Evolutionary conservation across 768 basidiomycete genomes (phyloP).

Genomic region (Lepiota subincarnata): DNA sequence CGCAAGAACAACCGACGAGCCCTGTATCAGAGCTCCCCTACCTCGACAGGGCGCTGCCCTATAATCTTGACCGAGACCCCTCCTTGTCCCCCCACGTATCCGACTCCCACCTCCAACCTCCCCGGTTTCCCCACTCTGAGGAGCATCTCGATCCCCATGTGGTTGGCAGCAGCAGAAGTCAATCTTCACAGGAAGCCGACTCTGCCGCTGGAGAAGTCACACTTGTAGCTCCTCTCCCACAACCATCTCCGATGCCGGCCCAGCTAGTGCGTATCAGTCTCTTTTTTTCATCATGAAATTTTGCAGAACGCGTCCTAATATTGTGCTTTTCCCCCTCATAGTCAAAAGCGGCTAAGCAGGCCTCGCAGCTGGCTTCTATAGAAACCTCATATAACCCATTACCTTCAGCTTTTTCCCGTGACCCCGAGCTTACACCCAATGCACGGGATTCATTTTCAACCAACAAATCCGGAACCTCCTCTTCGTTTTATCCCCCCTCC

Average conservation of each 20-base stretch:
- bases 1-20: slow-evolving; percentile 21
- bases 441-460: slow-evolving; percentile 58
- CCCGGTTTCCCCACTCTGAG: slow-evolving; percentile 26
- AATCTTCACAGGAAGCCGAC: slow-evolving; percentile 19
- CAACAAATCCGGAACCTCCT: slow-evolving; percentile 63
- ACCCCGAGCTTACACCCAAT: slow-evolving; percentile 43
- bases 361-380: slow-evolving; percentile 26
- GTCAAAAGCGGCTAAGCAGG: slow-evolving; percentile 31
- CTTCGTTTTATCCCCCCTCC: slow-evolving; percentile 75
- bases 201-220: slow-evolving; percentile 25
- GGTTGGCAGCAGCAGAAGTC: slow-evolving; percentile 23
- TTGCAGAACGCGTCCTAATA: slow-evolving; percentile 12
- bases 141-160: slow-evolving; percentile 18
- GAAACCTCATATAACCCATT: slow-evolving; percentile 32
- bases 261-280: slow-evolving; percentile 31
- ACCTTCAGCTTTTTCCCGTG: slow-evolving; percentile 46
- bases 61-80: slow-evolving; percentile 21
- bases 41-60: slow-evolving; percentile 19
- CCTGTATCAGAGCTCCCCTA: slow-evolving; percentile 31
- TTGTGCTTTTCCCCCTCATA: slow-evolving; percentile 18
- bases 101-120: slow-evolving; percentile 14
- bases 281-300: slow-evolving; percentile 10
- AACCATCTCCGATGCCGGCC: slow-evolving; percentile 21
- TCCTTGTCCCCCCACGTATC: slow-evolving; percentile 13
- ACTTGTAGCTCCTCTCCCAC: slow-evolving; percentile 24